Percentiles rank a stretch among this genome's conserved stretches.
Evolutionary conservation across 2,329 filamentous ascomycete species (phyloP).

Genomic region (Fusarium solani-melongenae): DNA sequence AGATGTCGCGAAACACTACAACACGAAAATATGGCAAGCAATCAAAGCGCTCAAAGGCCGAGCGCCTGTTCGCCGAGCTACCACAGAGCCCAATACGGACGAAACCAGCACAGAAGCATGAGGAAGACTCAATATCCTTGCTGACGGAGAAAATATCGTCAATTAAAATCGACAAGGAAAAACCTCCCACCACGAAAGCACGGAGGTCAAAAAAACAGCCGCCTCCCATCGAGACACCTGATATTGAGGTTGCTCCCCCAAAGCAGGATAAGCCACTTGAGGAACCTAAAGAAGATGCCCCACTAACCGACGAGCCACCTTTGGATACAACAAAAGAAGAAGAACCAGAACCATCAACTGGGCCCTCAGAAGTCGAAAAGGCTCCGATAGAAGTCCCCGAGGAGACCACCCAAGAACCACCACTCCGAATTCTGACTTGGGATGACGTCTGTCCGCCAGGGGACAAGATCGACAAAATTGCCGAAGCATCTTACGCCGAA

Average conservation of each 20-base stretch:
- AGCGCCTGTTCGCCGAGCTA: conserved; percentile 63
- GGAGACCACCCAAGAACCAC: conserved; percentile 37
- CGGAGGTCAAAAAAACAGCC: conserved; percentile 20
- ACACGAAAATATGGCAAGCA: conserved; percentile 64
- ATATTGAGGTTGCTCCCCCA: conserved; percentile 8
- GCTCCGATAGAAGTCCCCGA: conserved; percentile 26
- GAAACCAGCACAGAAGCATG: conserved; percentile 16
- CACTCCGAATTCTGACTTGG: conserved; percentile 63
- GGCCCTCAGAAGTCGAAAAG: conserved; percentile 4
- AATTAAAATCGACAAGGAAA: conserved; percentile 43
- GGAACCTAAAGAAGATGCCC: neutral
- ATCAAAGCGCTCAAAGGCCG: conserved; percentile 58
- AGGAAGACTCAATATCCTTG: conserved; percentile 44
- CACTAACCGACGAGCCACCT: conserved; percentile 2
- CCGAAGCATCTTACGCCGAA: conserved; percentile 74
- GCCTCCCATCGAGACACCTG: conserved; percentile 13
- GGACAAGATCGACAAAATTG: conserved; percentile 70
- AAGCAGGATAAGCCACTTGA: conserved; percentile 5
- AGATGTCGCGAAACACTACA: conserved; percentile 58
- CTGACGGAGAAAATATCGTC: conserved; percentile 50
- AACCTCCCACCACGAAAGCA: conserved; percentile 19
- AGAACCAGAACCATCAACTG: neutral
- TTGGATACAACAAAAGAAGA: neutral
- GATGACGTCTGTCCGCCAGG: conserved; percentile 65
- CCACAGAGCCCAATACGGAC: conserved; percentile 61